Evolutionary conservation across 176 grass and related monocot species (phyloP).

Genomic region (Oryza australiensis): DNA sequence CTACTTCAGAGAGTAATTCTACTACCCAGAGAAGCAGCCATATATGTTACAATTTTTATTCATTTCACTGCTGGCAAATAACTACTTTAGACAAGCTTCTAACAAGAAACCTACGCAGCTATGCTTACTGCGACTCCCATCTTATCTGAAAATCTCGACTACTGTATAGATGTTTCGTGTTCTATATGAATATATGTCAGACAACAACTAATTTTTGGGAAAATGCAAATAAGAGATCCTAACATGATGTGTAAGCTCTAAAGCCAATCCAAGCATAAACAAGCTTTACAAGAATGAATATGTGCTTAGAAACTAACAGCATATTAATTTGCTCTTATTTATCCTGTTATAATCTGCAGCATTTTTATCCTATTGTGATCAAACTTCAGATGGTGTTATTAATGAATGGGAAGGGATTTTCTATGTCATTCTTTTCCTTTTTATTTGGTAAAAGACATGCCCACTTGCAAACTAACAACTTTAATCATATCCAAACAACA

Average conservation of each 20-base stretch:
- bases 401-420: neutral
- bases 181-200: neutral
- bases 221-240: neutral
- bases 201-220: neutral
- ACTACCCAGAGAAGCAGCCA: neutral
- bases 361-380: neutral
- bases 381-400: neutral
- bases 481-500: conserved; percentile 1
- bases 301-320: neutral
- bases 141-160: neutral
- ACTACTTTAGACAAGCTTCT: neutral
- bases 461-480: neutral
- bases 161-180: neutral
- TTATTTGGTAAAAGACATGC: neutral
- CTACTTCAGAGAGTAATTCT: neutral
- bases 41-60: neutral
- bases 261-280: neutral
- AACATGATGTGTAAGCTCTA: conserved; percentile 5
- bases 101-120: neutral
- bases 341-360: neutral
- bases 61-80: neutral
- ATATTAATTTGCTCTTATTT: conserved; percentile 26
- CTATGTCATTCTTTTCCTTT: neutral
- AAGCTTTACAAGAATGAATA: neutral
- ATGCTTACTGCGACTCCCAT: neutral